phyloP scores from a whole-genome alignment of 306 rosid species.

The Vachellia collinsii region DNA sequence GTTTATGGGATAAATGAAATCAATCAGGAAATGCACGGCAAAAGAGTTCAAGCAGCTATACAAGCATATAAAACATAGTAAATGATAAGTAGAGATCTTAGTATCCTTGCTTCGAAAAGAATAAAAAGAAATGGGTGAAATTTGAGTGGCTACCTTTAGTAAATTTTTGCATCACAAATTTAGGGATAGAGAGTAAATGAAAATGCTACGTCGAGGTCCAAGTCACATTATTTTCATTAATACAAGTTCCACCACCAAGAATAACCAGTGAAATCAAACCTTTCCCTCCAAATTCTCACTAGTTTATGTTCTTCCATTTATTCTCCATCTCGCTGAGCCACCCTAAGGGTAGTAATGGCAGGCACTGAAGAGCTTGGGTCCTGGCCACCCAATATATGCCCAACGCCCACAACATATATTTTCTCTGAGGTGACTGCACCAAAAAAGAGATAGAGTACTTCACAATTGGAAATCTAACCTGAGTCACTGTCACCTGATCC shows the following conservation, averaged over 20 bases:
- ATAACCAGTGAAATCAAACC: neutral
- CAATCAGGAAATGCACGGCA: neutral
- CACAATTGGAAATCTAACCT: slow-evolving; percentile 52
- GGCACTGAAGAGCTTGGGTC: neutral
- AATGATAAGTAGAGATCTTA: neutral
- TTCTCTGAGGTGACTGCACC: neutral
- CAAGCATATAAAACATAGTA: neutral
- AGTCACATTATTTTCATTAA: neutral
- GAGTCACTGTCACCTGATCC: slow-evolving; percentile 93
- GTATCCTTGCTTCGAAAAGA: slow-evolving; percentile 8
- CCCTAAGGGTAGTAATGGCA: neutral
- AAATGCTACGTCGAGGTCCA: slow-evolving; percentile 20
- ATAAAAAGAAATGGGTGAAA: slow-evolving; percentile 4
- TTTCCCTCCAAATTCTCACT: neutral
- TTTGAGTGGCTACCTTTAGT: neutral
- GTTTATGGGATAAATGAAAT: slow-evolving; percentile 1
- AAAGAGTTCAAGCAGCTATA: neutral
- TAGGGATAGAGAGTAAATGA: neutral
- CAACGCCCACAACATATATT: neutral
- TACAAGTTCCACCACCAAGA: neutral
- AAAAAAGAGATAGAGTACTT: neutral
- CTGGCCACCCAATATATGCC: slow-evolving; percentile 6
- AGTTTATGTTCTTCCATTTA: neutral
- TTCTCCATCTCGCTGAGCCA: neutral
- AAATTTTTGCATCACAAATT: neutral